Conservation (phyloP, 305 asterid genomes). For the Stenogyne calaminthoides region DNA sequence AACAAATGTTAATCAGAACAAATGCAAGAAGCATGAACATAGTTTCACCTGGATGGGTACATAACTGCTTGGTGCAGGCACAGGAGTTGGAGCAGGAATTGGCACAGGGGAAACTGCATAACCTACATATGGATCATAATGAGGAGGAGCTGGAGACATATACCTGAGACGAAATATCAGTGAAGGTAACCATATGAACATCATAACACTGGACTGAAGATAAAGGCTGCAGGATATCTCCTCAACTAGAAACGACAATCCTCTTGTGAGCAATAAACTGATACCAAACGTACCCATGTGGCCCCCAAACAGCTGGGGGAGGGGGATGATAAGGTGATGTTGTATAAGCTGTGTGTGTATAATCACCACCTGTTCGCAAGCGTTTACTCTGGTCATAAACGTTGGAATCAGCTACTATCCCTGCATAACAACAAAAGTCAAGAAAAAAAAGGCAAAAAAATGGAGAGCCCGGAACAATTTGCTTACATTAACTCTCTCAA, state of each 20-base stretch:
- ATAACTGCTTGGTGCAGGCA: slow-evolving; percentile 88
- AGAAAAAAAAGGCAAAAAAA: slow-evolving; percentile 8
- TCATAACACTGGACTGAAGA: slow-evolving; percentile 9
- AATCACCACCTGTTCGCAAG: slow-evolving; percentile 93
- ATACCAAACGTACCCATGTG: slow-evolving; percentile 72
- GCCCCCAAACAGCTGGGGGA: slow-evolving; percentile 89
- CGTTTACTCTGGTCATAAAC: slow-evolving; percentile 95
- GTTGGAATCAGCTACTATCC: slow-evolving; percentile 80
- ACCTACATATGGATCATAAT: slow-evolving; percentile 94
- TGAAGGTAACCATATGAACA: slow-evolving; percentile 8
- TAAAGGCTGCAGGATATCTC: slow-evolving; percentile 15
- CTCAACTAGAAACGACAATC: neutral
- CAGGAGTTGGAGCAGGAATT: slow-evolving; percentile 89
- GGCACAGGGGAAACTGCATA: slow-evolving; percentile 84
- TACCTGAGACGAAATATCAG: slow-evolving; percentile 58
- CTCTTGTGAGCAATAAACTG: neutral
- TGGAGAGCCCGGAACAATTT: neutral
- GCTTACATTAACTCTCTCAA: neutral
- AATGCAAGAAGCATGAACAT: neutral
- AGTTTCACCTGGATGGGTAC: slow-evolving; percentile 83
- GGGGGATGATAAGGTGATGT: slow-evolving; percentile 98
- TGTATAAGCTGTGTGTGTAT: slow-evolving; percentile 78
- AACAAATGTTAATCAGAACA: slow-evolving; percentile 10
- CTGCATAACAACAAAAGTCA: slow-evolving; percentile 35
- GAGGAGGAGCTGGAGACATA: slow-evolving; percentile 93